phyloP scores from a whole-genome alignment of 345 rosid species.

The Cardiospermum halicacabum region DNA sequence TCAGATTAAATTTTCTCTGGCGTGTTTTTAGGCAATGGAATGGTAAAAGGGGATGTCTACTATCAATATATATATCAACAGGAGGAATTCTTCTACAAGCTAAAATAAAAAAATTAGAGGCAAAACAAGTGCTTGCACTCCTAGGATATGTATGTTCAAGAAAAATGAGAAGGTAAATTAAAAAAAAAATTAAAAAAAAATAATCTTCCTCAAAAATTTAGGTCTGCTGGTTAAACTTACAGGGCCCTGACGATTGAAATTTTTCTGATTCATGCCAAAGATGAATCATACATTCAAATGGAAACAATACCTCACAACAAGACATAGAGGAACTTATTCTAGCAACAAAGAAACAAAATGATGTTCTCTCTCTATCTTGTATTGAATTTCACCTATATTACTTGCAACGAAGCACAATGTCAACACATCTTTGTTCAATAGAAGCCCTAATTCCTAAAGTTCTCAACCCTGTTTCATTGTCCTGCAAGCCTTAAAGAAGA shows the following conservation, averaged over 20 bases:
- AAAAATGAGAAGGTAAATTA: too few species aligned
- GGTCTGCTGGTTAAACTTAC: neutral
- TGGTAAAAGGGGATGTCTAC: neutral
- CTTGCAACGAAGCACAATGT: neutral
- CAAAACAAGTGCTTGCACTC: neutral
- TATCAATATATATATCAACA: neutral
- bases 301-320: neutral
- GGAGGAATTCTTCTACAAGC: neutral
- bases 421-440: too few species aligned
- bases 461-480: neutral
- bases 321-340: neutral
- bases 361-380: neutral
- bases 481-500: neutral
- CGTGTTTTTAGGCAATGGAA: neutral
- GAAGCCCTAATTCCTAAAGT: neutral
- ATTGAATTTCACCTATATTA: neutral
- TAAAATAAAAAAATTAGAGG: neutral
- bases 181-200: too few species aligned
- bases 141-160: too few species aligned
- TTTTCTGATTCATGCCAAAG: neutral
- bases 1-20: slow-evolving; percentile 14
- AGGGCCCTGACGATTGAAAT: neutral
- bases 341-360: neutral
- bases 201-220: neutral
- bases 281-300: neutral